Evolutionary conservation across 176 grass and related monocot species (phyloP).

Genomic region (Oryza brachyantha): DNA sequence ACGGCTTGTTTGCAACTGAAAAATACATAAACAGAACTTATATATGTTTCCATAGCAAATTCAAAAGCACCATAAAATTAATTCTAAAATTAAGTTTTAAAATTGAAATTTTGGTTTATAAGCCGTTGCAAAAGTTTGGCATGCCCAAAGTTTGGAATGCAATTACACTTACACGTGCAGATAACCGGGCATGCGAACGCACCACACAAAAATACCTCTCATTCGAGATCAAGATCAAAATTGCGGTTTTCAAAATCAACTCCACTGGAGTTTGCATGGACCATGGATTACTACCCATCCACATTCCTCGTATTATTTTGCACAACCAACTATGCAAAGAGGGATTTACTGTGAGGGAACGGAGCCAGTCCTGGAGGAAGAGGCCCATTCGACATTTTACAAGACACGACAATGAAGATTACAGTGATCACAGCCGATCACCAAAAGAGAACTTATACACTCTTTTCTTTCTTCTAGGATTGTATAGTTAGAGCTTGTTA

Average conservation of each 20-base stretch:
- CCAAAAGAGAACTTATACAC: slow-evolving; percentile 58
- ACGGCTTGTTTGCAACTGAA: no score
- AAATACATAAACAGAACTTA: no score
- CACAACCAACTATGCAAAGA: slow-evolving; percentile 42
- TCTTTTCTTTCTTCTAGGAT: slow-evolving; percentile 39
- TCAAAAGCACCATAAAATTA: no score
- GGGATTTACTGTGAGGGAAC: slow-evolving; percentile 35
- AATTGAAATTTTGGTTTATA: no score
- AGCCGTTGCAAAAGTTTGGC: no score
- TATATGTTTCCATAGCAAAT: no score
- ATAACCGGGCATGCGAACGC: neutral
- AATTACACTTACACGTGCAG: neutral
- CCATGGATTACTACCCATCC: slow-evolving; percentile 22
- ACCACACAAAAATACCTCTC: neutral
- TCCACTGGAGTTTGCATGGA: slow-evolving; percentile 26
- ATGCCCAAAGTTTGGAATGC: neutral
- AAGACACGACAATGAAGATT: slow-evolving; percentile 36
- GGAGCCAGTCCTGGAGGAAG: slow-evolving; percentile 50
- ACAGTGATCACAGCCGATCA: slow-evolving; percentile 44
- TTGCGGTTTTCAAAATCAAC: slow-evolving; percentile 34
- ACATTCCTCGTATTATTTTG: slow-evolving; percentile 55
- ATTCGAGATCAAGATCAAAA: slow-evolving; percentile 13
- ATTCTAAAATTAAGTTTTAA: no score
- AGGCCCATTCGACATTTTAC: slow-evolving; percentile 50
- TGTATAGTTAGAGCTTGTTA: slow-evolving; percentile 61